Evolutionary conservation across 257 asterid species (phyloP).

Genomic region (Asclepias syriaca): DNA sequence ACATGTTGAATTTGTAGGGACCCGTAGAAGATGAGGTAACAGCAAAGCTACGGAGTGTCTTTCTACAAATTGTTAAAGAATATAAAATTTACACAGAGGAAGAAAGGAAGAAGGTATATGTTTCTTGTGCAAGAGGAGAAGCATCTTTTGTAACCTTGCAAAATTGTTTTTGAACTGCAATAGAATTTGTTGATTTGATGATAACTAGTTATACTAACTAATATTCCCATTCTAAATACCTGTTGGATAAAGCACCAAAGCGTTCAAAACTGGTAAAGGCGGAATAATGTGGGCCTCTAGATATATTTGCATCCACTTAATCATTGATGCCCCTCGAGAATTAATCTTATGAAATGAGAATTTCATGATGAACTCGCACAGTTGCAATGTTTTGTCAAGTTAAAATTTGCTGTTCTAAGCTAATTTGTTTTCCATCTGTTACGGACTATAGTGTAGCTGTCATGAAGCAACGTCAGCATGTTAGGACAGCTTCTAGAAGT

Average conservation of each 20-base stretch:
- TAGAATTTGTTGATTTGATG: neutral
- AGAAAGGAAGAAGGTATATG: constrained; percentile 76
- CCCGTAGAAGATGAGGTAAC: constrained; percentile 92
- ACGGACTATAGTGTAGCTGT: neutral
- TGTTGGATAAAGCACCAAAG: neutral
- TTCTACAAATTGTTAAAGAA: constrained; percentile 75
- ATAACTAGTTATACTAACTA: neutral
- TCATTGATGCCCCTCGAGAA: neutral
- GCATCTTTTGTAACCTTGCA: neutral
- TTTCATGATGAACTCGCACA: neutral
- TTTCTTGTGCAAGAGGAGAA: neutral
- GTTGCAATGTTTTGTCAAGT: too few species aligned
- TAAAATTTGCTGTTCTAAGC: too few species aligned
- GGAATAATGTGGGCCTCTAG: neutral
- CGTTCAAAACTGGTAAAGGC: neutral
- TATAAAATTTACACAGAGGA: constrained; percentile 73
- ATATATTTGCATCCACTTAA: neutral
- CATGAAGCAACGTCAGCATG: neutral
- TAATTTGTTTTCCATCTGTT: too few species aligned
- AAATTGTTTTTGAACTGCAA: neutral
- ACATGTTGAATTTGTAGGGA: constrained; percentile 41
- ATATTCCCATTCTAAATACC: neutral
- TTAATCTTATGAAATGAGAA: neutral
- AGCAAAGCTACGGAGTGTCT: constrained; percentile 74
- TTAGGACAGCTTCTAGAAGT: neutral